Percentiles rank a stretch among this genome's conserved stretches.
Conservation (phyloP, 257 asterid genomes). For the Thymus mandschuricus region DNA sequence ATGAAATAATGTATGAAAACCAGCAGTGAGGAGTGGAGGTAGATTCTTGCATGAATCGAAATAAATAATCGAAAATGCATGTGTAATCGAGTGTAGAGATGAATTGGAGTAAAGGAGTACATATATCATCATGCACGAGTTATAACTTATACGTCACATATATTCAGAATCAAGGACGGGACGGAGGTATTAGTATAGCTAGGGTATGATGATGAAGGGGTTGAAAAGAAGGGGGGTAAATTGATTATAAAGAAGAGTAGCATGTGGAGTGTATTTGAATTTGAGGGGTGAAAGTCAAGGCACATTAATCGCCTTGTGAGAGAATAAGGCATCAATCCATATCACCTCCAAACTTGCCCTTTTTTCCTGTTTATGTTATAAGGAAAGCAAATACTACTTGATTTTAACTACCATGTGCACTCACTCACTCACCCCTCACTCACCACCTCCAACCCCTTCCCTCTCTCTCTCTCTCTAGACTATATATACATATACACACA, state of each 20-base stretch:
- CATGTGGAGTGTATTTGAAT: slow-evolving; percentile 35
- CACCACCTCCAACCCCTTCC: no score
- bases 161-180: no score
- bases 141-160: no score
- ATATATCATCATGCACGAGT: no score
- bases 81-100: background rate
- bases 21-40: background rate
- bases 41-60: background rate
- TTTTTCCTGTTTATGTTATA: background rate
- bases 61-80: background rate
- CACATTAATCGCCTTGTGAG: slow-evolving; percentile 20
- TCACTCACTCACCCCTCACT: background rate
- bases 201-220: slow-evolving; percentile 10
- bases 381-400: background rate
- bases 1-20: background rate
- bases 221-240: slow-evolving; percentile 5
- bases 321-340: slow-evolving; percentile 33
- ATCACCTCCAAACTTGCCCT: slow-evolving; percentile 30
- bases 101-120: background rate
- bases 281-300: slow-evolving; percentile 31
- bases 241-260: background rate
- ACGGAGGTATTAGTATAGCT: background rate
- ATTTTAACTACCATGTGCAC: slow-evolving; percentile 26
- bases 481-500: no score
- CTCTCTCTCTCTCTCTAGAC: no score